Base-by-base conservation (phyloP, 139 green algal species). In the Haematococcus lacustris region DNA sequence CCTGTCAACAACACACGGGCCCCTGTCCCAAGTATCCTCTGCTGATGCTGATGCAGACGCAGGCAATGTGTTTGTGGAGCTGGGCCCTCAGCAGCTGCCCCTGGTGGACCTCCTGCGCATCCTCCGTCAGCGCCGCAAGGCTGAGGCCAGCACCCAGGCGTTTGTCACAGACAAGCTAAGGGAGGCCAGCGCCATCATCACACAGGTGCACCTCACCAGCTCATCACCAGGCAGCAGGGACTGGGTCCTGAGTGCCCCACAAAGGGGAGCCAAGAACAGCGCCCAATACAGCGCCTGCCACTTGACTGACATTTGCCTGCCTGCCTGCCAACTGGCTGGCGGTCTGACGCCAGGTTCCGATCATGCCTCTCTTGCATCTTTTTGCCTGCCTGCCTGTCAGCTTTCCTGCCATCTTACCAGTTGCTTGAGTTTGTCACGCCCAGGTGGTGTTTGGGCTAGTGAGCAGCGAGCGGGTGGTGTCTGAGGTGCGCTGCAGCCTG, bases 21-120 rank as follows among this genome's bases (percentile, higher is more conserved):
- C n/a, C n/a, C n/a, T n/a, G n/a, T n/a, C n/a, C n/a, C n/a, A n/a
- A n/a, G n/a, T n/a, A n/a, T n/a, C n/a, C n/a, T n/a, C n/a, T n/a
- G n/a, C n/a, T n/a, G n/a, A n/a, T n/a, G n/a, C n/a, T n/a, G n/a
- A n/a, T n/a, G n/a, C n/a, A n/a, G n/a, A n/a, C n/a, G n/a, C 32
- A 71, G 63, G 63, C 37, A 35, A 33, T 26, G 73, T 72, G 47
- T 71, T 60, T 35, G 33, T 79, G 40, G 47, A 70, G 39, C 59
- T 79, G 73, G 37, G 65, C n/a, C 50, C 73, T 4, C 66, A 73
- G 37, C 73, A 77, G 63, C 66, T 85, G 68, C 57, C 71, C 4
- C 62, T 85, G 66, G 51, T 85, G 34, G 79, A 85, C 67, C 35
- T 85, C 23, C 75, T 85, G 62, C 66, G 79, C 4, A 62, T 85